A percentile compares a stretch with the other conserved stretches of the same genome.
These are phyloP conservation scores for Immersiporthe knoxdaviesiana DNA, from an alignment of 2,329 filamentous ascomycete genomes.

Conservation along the genomic window DNA sequence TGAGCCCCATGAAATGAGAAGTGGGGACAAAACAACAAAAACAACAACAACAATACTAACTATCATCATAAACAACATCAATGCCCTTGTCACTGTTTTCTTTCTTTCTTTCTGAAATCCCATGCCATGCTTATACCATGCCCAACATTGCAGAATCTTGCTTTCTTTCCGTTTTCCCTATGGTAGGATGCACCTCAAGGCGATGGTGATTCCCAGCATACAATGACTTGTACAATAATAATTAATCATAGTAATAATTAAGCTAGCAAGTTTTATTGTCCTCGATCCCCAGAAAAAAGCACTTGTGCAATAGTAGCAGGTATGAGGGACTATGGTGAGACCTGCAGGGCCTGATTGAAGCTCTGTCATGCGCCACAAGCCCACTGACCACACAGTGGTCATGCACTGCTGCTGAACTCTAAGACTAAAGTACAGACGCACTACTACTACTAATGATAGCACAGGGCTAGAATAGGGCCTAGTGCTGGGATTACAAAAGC, in stretches of 20 bases:
- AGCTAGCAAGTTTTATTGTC: no score
- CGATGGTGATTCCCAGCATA: no score
- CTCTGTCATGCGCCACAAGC: neutral
- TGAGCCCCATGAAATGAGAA: neutral
- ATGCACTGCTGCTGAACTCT: neutral
- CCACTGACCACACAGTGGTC: slow-evolving; percentile 1
- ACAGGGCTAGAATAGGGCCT: neutral
- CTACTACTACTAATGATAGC: neutral
- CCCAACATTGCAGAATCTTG: no score
- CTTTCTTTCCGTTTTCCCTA: no score
- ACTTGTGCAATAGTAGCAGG: neutral
- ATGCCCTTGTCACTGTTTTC: neutral
- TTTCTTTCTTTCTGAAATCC: no score
- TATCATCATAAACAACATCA: neutral
- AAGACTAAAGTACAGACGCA: neutral
- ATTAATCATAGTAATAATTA: no score
- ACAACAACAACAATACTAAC: neutral
- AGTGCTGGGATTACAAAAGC: neutral
- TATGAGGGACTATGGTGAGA: neutral
- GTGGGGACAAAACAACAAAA: slow-evolving; percentile 2
- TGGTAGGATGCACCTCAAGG: no score
- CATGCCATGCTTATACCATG: no score
- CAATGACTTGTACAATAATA: neutral
- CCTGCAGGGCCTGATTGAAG: neutral
- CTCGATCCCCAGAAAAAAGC: no score